Evolutionary conservation across 805 yeast species (phyloP).

Genomic region (Candida sonorensis): DNA sequence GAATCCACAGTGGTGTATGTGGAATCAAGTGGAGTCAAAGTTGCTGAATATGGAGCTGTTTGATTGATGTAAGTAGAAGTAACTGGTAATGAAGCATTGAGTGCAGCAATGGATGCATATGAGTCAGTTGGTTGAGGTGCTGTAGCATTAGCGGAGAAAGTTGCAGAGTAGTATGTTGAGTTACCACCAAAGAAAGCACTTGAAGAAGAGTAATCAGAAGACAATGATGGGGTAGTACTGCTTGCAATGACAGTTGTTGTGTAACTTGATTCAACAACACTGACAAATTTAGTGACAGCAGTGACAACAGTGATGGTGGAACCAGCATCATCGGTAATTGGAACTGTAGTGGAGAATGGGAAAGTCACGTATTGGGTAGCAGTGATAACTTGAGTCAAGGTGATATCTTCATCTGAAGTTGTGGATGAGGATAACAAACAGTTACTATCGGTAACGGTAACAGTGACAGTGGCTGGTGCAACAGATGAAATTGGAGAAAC

Average conservation of each 20-base stretch:
- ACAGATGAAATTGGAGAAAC: conserved; percentile 10
- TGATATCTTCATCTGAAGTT: conserved; percentile 8
- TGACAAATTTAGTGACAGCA: conserved; percentile 23
- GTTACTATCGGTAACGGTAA: conserved; percentile 14
- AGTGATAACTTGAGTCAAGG: conserved; percentile 14
- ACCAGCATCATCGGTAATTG: conserved; percentile 25
- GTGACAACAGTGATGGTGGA: conserved; percentile 22
- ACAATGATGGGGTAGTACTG: conserved; percentile 4
- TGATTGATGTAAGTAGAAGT: too few species aligned
- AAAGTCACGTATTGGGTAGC: conserved; percentile 19
- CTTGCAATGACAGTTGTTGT: conserved; percentile 11
- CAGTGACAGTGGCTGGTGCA: conserved; percentile 18
- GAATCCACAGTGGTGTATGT: too few species aligned
- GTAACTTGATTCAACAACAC: conserved; percentile 14
- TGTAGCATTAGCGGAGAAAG: too few species aligned
- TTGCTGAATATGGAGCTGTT: too few species aligned
- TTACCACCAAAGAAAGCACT: conserved; percentile 3
- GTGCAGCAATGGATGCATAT: too few species aligned
- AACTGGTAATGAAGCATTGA: too few species aligned
- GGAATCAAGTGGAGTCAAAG: too few species aligned
- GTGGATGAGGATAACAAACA: conserved; percentile 3
- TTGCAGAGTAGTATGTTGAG: conserved; percentile 4
- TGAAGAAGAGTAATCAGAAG: conserved; percentile 5
- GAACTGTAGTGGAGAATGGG: conserved; percentile 26
- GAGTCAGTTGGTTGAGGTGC: too few species aligned